A percentile compares a stretch with the other conserved stretches of the same genome.
Conservation (phyloP, 768 basidiomycete species). For the Suillus fuscotomentosus region DNA sequence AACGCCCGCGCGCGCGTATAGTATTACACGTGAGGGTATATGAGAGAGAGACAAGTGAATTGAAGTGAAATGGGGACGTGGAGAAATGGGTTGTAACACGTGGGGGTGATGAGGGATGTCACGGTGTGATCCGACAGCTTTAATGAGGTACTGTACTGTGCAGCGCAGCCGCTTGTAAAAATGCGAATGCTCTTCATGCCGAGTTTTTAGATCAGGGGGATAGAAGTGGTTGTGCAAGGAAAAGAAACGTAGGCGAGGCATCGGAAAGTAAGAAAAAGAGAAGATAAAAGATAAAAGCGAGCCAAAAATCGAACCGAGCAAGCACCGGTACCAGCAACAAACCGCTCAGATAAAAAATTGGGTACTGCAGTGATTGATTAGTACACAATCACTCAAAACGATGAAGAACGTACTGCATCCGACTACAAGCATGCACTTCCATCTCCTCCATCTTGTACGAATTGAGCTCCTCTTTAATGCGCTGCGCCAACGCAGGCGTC, state of each 20-base stretch:
- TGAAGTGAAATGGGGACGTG: constrained; percentile 13
- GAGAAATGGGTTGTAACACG: neutral
- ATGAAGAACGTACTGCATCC: constrained; percentile 70
- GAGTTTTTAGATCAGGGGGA: constrained; percentile 12
- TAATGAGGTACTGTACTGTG: constrained; percentile 21
- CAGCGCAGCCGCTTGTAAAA: constrained; percentile 19
- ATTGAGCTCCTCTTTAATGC: constrained; percentile 98
- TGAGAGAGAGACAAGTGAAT: constrained; percentile 23
- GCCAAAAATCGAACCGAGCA: constrained; percentile 1
- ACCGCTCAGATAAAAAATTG: constrained; percentile 79
- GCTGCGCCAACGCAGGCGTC: constrained; percentile 91
- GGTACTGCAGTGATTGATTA: constrained; percentile 46
- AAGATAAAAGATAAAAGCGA: constrained; percentile 4
- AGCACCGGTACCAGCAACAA: constrained; percentile 3
- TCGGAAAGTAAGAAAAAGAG: neutral
- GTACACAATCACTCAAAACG: constrained; percentile 1
- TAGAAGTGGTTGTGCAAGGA: constrained; percentile 7
- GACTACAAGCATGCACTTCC: constrained; percentile 94
- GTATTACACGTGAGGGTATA: constrained; percentile 40
- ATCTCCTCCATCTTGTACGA: constrained; percentile 99
- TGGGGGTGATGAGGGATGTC: constrained; percentile 26
- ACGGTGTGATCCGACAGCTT: constrained; percentile 21
- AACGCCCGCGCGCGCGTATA: constrained; percentile 22
- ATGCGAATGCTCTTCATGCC: constrained; percentile 12
- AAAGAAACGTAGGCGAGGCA: neutral